Conservation (phyloP, 768 basidiomycete species). For the Pleurotus salmoneostramineus region DNA sequence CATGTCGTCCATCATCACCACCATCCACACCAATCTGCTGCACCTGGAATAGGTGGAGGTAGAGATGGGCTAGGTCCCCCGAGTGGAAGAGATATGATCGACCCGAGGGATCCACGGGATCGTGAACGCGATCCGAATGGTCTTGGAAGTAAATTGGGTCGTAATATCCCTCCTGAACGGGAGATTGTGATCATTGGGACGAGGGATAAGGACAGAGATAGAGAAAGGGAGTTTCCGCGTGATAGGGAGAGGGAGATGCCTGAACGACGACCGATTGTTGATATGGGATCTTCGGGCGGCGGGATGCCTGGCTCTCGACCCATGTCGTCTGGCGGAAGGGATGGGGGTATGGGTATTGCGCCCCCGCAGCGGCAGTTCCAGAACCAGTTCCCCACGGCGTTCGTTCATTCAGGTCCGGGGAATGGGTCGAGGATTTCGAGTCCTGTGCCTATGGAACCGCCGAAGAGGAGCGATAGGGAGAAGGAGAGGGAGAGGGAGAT, state of each 20-base stretch:
- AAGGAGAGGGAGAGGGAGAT: not conserved
- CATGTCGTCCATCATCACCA: not conserved
- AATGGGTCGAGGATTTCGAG: not conserved
- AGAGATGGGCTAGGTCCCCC: not conserved
- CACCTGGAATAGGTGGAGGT: not conserved
- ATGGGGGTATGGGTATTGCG: constrained; percentile 5
- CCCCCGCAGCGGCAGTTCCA: constrained; percentile 23
- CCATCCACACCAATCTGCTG: not conserved
- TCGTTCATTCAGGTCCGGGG: constrained; percentile 18
- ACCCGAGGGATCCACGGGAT: not conserved
- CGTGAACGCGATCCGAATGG: not conserved
- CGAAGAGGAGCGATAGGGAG: constrained; percentile 2
- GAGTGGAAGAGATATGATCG: not conserved
- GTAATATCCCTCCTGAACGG: not conserved
- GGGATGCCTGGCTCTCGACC: not conserved
- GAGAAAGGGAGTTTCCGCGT: not conserved
- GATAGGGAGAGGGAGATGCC: not conserved
- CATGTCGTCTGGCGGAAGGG: not conserved
- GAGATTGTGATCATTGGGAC: constrained; percentile 4
- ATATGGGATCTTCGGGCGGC: not conserved
- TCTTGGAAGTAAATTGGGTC: not conserved
- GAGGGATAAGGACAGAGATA: constrained; percentile 7
- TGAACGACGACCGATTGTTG: not conserved
- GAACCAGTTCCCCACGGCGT: constrained; percentile 25
- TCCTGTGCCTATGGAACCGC: not conserved